phyloP scores from a whole-genome alignment of 768 basidiomycete species.

The Tylopilus sp. region DNA sequence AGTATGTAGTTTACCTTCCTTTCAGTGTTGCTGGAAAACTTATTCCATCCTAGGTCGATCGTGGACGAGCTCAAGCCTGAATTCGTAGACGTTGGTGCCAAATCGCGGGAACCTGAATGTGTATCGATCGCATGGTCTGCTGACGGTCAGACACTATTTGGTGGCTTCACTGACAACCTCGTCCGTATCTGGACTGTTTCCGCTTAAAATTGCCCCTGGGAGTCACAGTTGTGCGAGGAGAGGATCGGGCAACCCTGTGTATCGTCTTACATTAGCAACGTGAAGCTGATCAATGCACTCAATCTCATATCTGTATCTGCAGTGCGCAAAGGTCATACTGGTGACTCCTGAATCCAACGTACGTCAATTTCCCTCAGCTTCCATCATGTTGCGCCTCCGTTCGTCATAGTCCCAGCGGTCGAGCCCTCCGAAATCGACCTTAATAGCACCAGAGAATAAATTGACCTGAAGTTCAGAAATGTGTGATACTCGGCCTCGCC shows the following conservation, averaged over 20 bases:
- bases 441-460: conserved; percentile 56
- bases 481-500: conserved; percentile 69
- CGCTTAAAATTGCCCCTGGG: conserved; percentile 33
- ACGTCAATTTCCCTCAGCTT: conserved; percentile 36
- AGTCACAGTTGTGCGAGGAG: conserved; percentile 18
- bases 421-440: conserved; percentile 71
- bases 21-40: conserved; percentile 1
- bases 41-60: conserved; percentile 61
- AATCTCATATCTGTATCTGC: conserved; percentile 10
- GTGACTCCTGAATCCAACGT: neutral
- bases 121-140: conserved; percentile 98
- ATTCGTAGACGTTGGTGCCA: conserved; percentile 71
- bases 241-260: conserved; percentile 17
- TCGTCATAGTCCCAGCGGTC: conserved; percentile 71
- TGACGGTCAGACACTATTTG: conserved; percentile 96
- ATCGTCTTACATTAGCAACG: conserved; percentile 25
- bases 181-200: conserved; percentile 91
- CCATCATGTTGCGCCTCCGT: conserved; percentile 59
- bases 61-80: conserved; percentile 99
- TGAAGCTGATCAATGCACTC: conserved; percentile 21
- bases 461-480: conserved; percentile 72
- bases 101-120: conserved; percentile 82
- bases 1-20: conserved; percentile 52
- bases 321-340: neutral
- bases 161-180: conserved; percentile 93